Percentiles rank a stretch among this genome's conserved stretches.
These are phyloP conservation scores for Pseudozyma sp. DNA, from an alignment of 1,284 basidiomycete species.

Conservation along the genomic window DNA sequence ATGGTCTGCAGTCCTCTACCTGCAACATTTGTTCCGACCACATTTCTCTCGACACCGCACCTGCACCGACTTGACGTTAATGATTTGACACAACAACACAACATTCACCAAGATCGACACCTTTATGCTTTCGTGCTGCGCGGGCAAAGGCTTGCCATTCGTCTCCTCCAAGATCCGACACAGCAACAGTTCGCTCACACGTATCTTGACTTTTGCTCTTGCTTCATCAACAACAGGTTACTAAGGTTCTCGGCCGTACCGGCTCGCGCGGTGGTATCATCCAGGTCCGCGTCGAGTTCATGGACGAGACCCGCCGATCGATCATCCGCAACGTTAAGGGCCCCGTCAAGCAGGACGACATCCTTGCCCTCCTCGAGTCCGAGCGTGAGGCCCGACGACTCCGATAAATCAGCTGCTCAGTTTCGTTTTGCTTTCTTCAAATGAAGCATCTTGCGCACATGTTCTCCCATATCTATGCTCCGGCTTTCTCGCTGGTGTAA, in stretches of 20 bases:
- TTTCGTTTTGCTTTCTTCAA: not conserved
- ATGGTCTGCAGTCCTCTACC: too few species aligned
- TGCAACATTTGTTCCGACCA: too few species aligned
- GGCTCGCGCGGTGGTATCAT: slow-evolving; percentile 99
- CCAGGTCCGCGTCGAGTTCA: slow-evolving; percentile 99
- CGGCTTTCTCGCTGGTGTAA: too few species aligned
- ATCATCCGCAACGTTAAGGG: slow-evolving; percentile 99
- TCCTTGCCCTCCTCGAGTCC: slow-evolving; percentile 95
- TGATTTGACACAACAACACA: not conserved
- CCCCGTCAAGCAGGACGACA: slow-evolving; percentile 95
- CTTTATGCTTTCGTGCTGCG: slow-evolving; percentile 6
- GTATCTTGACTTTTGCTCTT: not conserved
- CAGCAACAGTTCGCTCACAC: slow-evolving; percentile 23
- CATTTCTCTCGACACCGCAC: not conserved
- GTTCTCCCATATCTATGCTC: not conserved
- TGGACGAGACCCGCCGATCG: slow-evolving; percentile 94
- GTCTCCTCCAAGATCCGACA: not conserved
- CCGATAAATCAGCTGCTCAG: slow-evolving; percentile 36
- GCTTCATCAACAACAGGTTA: slow-evolving; percentile 56
- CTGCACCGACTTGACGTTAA: too few species aligned
- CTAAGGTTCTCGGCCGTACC: slow-evolving; percentile 94
- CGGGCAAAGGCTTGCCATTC: not conserved
- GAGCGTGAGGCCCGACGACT: slow-evolving; percentile 95
- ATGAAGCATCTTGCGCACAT: not conserved
- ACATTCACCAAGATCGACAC: not conserved